A percentile compares a stretch with the other conserved stretches of the same genome.
phyloP scores from a whole-genome alignment of 176 grass and related monocot species.

The Aechmea fasciata region DNA sequence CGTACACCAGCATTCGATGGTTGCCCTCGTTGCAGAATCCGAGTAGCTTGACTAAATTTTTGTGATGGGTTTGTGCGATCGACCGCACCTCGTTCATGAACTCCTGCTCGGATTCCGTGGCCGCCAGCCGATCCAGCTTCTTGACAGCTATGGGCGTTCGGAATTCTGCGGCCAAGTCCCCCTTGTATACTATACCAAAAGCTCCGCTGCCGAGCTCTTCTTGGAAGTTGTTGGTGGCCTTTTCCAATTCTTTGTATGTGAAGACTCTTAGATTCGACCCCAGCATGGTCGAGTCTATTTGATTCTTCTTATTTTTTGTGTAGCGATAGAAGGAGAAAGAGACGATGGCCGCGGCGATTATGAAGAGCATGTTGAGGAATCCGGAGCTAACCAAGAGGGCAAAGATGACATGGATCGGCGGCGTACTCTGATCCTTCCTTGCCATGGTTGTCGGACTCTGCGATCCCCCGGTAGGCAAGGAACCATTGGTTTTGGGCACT shows the following conservation, averaged over 20 bases:
- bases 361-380: no score
- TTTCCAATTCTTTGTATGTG: constrained; percentile 19
- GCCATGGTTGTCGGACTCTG: no score
- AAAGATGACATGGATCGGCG: no score
- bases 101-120: constrained; percentile 6
- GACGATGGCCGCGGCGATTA: no score
- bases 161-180: neutral
- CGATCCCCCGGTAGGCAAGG: no score
- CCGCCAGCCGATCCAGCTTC: constrained; percentile 1
- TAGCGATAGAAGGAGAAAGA: no score
- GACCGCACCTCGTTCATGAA: constrained; percentile 20
- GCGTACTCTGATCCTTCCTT: no score
- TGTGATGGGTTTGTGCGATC: constrained; percentile 19
- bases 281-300: no score
- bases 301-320: no score
- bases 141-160: constrained; percentile 4
- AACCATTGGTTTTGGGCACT: no score
- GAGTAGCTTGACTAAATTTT: constrained; percentile 15
- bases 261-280: neutral
- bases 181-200: constrained; percentile 13
- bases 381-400: no score
- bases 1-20: constrained; percentile 17
- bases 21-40: constrained; percentile 19
- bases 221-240: constrained; percentile 9
- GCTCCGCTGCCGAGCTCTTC: constrained; percentile 17